These are phyloP conservation scores for Thelonectria rubi DNA, from an alignment of 2,329 filamentous ascomycete genomes.

Conservation along the genomic window DNA sequence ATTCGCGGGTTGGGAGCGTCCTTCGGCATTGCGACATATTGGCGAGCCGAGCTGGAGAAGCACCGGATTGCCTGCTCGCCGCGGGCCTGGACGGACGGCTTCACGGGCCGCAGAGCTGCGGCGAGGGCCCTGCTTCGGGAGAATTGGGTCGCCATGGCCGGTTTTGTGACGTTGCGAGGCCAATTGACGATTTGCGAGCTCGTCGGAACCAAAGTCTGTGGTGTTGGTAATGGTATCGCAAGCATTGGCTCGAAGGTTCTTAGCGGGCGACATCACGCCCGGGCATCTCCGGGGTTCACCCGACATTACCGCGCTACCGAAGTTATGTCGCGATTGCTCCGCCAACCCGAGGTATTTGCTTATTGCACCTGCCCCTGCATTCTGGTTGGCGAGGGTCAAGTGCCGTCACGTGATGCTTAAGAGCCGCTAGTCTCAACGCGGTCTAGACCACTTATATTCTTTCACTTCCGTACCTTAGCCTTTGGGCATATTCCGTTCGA, in stretches of 20 bases:
- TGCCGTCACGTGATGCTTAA: constrained; percentile 36
- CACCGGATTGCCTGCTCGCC: constrained; percentile 56
- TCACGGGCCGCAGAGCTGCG: constrained; percentile 64
- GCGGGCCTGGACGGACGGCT: constrained; percentile 53
- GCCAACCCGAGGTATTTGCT: constrained; percentile 26
- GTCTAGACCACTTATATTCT: constrained; percentile 41
- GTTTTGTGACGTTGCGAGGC: constrained; percentile 47
- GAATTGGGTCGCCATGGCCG: constrained; percentile 69
- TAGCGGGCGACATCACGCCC: constrained; percentile 31
- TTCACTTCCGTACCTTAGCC: constrained; percentile 41
- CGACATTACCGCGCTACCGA: constrained; percentile 40
- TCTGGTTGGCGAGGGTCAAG: constrained; percentile 13
- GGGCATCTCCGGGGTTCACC: constrained; percentile 43
- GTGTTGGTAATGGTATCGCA: constrained; percentile 46
- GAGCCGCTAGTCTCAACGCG: constrained; percentile 27
- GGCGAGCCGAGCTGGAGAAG: constrained; percentile 59
- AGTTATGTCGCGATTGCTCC: fast-evolving
- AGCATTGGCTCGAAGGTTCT: constrained; percentile 41
- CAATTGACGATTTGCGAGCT: constrained; percentile 54
- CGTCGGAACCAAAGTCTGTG: constrained; percentile 39
- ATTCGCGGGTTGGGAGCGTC: constrained; percentile 73
- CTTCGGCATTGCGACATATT: constrained; percentile 65
- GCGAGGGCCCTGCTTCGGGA: constrained; percentile 65
- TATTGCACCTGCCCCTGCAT: constrained; percentile 16
- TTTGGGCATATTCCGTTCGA: constrained; percentile 36